Evolutionary conservation across 345 rosid species (phyloP).

Genomic region (Nasturtium officinale): DNA sequence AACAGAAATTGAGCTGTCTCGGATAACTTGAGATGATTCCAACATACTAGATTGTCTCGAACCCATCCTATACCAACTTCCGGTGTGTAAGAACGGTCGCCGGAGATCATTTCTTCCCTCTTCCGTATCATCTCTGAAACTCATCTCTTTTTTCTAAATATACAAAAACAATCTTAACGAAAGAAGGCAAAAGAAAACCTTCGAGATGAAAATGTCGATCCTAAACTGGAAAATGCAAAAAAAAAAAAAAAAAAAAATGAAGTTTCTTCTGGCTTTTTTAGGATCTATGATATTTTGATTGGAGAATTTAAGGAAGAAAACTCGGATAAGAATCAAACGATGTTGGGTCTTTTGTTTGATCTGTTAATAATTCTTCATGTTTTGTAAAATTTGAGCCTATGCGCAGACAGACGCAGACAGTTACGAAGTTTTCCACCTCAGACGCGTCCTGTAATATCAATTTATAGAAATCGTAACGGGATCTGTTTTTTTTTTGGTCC

Average conservation of each 20-base stretch:
- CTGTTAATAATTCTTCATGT: background rate
- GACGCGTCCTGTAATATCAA: background rate
- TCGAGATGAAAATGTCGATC: constrained; percentile 2
- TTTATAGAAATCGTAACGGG: constrained; percentile 24
- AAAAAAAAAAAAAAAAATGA: background rate
- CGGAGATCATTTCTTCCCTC: constrained; percentile 75
- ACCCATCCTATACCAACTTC: constrained; percentile 98
- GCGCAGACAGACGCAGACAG: constrained; percentile 37
- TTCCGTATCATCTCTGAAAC: constrained; percentile 86
- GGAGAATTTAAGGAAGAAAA: constrained; percentile 3
- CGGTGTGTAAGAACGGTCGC: constrained; percentile 89
- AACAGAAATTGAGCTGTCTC: constrained; percentile 88
- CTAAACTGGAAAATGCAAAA: background rate
- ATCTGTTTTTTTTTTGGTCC: background rate
- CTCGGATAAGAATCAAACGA: background rate
- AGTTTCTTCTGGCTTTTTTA: background rate
- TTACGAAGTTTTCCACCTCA: constrained; percentile 39
- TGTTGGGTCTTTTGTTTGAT: constrained; percentile 19
- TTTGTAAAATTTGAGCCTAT: constrained; percentile 21
- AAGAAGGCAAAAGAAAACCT: background rate
- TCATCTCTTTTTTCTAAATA: constrained; percentile 49
- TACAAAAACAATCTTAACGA: constrained; percentile 7
- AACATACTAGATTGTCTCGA: constrained; percentile 88
- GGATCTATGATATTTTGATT: background rate
- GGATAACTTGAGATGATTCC: constrained; percentile 79